These are phyloP conservation scores for Myriosclerotinia curreyana DNA, from an alignment of 2,329 filamentous ascomycete genomes.

Conservation along the genomic window DNA sequence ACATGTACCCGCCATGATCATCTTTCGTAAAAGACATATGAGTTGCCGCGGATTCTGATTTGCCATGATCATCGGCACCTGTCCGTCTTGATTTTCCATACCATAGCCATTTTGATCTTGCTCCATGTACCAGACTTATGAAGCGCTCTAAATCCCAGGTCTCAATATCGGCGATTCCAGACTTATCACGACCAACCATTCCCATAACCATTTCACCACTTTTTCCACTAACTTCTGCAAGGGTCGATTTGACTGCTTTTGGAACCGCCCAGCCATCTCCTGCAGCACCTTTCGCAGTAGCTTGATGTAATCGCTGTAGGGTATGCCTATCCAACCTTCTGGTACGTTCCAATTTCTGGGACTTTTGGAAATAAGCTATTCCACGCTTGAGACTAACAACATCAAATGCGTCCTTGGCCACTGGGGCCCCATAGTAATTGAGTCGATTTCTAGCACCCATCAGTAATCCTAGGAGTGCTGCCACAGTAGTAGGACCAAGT, in stretches of 20 bases:
- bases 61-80: constrained; percentile 44
- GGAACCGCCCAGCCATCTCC: constrained; percentile 91
- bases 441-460: constrained; percentile 89
- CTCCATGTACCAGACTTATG: constrained; percentile 71
- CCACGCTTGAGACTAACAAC: constrained; percentile 76
- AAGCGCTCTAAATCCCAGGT: constrained; percentile 87
- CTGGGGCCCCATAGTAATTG: constrained; percentile 77
- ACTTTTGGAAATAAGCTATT: constrained; percentile 85
- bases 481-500: constrained; percentile 85
- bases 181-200: constrained; percentile 84
- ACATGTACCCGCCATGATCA: constrained; percentile 48
- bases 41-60: constrained; percentile 46
- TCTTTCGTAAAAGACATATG: constrained; percentile 56
- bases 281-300: constrained; percentile 85
- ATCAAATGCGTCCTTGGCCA: constrained; percentile 90
- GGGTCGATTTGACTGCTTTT: constrained; percentile 89
- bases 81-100: constrained; percentile 78
- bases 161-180: constrained; percentile 87
- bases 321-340: constrained; percentile 80
- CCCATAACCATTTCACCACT: constrained; percentile 92
- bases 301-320: constrained; percentile 72
- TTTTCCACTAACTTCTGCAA: constrained; percentile 90
- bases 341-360: constrained; percentile 74
- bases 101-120: constrained; percentile 92
- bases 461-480: constrained; percentile 80